These are phyloP conservation scores for Exophiala bonariae DNA, from an alignment of 2,329 filamentous ascomycete genomes.

Conservation along the genomic window DNA sequence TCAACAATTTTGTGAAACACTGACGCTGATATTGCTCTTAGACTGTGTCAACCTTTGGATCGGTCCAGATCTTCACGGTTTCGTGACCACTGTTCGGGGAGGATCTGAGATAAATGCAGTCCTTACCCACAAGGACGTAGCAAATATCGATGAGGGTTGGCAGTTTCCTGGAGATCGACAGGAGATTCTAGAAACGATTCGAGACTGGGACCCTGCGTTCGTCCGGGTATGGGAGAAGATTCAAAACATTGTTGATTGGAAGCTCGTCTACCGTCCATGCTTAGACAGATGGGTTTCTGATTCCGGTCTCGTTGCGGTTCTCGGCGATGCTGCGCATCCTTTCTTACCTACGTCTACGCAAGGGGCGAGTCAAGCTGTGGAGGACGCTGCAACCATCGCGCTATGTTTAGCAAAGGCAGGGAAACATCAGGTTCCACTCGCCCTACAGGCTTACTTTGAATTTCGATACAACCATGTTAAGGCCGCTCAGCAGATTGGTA, in stretches of 20 bases:
- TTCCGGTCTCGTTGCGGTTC: slow-evolving; percentile 30
- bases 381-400: slow-evolving; percentile 41
- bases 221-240: slow-evolving; percentile 47
- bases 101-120: slow-evolving; percentile 33
- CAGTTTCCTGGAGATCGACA: slow-evolving; percentile 52
- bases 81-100: slow-evolving; percentile 14
- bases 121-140: slow-evolving; percentile 41
- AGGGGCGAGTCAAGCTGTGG: slow-evolving; percentile 42
- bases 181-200: slow-evolving; percentile 51
- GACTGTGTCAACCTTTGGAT: slow-evolving; percentile 14
- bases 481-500: slow-evolving; percentile 19
- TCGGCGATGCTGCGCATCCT: slow-evolving; percentile 40
- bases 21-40: neutral
- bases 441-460: slow-evolving; percentile 10
- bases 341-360: slow-evolving; percentile 45
- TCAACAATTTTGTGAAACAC: neutral
- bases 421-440: slow-evolving; percentile 11
- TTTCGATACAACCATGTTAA: slow-evolving; percentile 12
- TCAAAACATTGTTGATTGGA: slow-evolving; percentile 32
- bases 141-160: slow-evolving; percentile 58
- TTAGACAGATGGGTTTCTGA: slow-evolving; percentile 24
- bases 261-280: slow-evolving; percentile 30
- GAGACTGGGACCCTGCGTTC: slow-evolving; percentile 53
- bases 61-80: slow-evolving; percentile 16
- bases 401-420: slow-evolving; percentile 14